Evolutionary conservation across 345 rosid genomes (phyloP), one percentile per base, ranked within the genome.

Genomic region (Lepidium sativum): DNA sequence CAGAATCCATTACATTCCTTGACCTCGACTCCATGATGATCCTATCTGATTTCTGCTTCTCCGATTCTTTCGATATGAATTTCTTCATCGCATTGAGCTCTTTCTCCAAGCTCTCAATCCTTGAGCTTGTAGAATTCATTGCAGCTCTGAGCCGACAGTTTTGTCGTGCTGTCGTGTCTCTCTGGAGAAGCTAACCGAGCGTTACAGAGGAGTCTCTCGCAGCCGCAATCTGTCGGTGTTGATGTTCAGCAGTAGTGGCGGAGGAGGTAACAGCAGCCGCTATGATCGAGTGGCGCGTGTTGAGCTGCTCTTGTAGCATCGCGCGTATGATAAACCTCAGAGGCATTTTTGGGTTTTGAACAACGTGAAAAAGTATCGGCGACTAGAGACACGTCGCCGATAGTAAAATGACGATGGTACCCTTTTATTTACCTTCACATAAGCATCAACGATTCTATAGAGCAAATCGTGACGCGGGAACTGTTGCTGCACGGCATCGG

Each of bases 331-430:
- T 76, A 70, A 92, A 86, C 62, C 95, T 65, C 41, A 92, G 55
- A 5, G 98, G 95, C 78, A 92, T 84, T 70, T 73, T 73, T 5
- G 88, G 96, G 78, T 89, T 89, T 68, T 89, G 98, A 0, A 92
- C 88, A 5, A 91, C 85, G 49, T 84, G 92, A 13, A 92, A 39
- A 13, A 89, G 89, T 60, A 83, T 54, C 52, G 71, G 75, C 38
- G 89, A 80, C 12, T 92, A 87, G 50, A 92, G 37, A 54, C 67
- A 52, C 60, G 44, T 76, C 9, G 62, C 6, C 1, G 0, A 4
- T 7, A 1, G 3, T 20, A 20, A 5, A 16, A n/a, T 49, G 12
- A 72, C 63, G 43, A 48, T 21, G 32, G 0, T 41, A 67, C 17
- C 35, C 54, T 63, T 61, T 14, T 25, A 25, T 25, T 10, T 72